Base-by-base conservation (phyloP, 805 yeast genomes). In the Metschnikowia hibisci region DNA sequence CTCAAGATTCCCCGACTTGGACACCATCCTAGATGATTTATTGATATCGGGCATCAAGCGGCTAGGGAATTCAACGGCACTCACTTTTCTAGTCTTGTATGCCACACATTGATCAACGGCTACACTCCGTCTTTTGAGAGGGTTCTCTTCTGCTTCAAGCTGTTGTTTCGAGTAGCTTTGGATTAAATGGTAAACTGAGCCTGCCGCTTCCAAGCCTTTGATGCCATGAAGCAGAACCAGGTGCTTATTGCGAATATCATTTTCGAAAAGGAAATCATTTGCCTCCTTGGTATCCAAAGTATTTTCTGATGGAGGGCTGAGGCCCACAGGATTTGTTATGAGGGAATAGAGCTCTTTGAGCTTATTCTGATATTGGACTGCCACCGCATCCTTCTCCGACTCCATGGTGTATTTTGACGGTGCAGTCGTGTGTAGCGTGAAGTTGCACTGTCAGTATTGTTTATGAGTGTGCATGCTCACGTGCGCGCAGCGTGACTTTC, bases 331-430 rank as follows among this genome's bases (percentile, higher is more conserved):
- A 29, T 47, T 47, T 11, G 56, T 38, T 29, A 52, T 44, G 14
- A 51, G 49, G 37, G 40, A 45, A 25, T 31, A 47, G 32, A 53
- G 53, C 54, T 53, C 56, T 28, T 34, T 41, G 39, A 53, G 48
- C 44, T 49, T 53, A 32, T 39, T 37, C 15, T 30, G 26, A 15
- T 37, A 37, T 14, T 29, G 27, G 12, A 29, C 20, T 27, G 34
- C 51, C 33, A 48, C 39, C 13, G 30, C 25, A 15, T 34, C 39
- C 34, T 33, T 37, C 27, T 42, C 45, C 20, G 44, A 32, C n/a
- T 36, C 41, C 51, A 44, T 44, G 28, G 25, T 13, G 26, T 9
- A 14, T 29, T 7, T 14, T 23, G 37, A 14, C 28, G 4, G 22
- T 15, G 29, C 22, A 12, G 12, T 31, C 18, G 26, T 22, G 42